Conservation (phyloP, 768 basidiomycete species). For the Suillus subluteus region DNA sequence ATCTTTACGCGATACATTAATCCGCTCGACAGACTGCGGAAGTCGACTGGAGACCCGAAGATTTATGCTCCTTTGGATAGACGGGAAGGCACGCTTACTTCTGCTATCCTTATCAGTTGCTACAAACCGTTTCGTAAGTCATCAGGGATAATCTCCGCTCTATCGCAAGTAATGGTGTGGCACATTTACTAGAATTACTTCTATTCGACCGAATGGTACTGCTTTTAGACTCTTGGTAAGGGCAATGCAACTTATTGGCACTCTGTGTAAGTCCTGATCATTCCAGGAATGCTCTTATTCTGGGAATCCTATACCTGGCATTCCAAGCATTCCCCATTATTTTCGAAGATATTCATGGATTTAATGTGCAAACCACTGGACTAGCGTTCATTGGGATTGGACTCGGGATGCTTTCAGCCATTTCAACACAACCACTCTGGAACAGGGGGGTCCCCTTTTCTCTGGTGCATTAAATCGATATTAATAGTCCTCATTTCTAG, state of each 20-base stretch:
- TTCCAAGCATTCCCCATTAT: constrained; percentile 64
- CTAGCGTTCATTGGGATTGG: constrained; percentile 56
- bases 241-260: constrained; percentile 8
- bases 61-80: constrained; percentile 67
- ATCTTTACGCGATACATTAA: background rate
- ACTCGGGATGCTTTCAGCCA: constrained; percentile 44
- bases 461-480: background rate
- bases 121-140: constrained; percentile 73
- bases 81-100: constrained; percentile 44
- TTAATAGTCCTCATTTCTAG: constrained; percentile 27
- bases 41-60: constrained; percentile 52
- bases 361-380: constrained; percentile 53
- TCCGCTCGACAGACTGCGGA: constrained; percentile 48
- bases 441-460: constrained; percentile 33
- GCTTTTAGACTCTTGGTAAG: constrained; percentile 69
- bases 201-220: constrained; percentile 77
- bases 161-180: constrained; percentile 2
- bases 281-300: constrained; percentile 41
- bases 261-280: background rate
- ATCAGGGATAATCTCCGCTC: background rate
- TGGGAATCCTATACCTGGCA: constrained; percentile 51
- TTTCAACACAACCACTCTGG: constrained; percentile 49
- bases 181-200: constrained; percentile 51
- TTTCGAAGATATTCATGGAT: constrained; percentile 51
- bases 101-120: constrained; percentile 59